A percentile compares a stretch with the other conserved stretches of the same genome.
phyloP scores from a whole-genome alignment of 2,329 filamentous ascomycete genomes.

The Colletotrichum costaricense region DNA sequence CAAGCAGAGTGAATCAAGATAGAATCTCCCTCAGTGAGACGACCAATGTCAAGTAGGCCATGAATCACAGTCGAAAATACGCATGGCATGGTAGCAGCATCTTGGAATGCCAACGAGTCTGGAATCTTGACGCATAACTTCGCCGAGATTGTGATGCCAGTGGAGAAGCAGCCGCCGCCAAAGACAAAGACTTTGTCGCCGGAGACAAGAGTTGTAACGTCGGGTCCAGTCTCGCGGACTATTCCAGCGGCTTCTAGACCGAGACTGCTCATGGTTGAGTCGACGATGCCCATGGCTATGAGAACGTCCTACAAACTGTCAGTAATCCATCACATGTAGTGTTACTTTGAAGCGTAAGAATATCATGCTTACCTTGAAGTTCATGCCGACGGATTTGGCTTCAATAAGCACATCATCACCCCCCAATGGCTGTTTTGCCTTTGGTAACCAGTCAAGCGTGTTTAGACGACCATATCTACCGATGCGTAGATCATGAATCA shows the following conservation, averaged over 20 bases:
- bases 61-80: slow-evolving; percentile 48
- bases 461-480: slow-evolving; percentile 14
- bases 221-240: slow-evolving; percentile 44
- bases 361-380: slow-evolving; percentile 11
- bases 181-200: slow-evolving; percentile 37
- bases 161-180: slow-evolving; percentile 21
- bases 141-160: background rate
- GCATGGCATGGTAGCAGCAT: slow-evolving; percentile 49
- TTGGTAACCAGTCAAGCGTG: slow-evolving; percentile 12
- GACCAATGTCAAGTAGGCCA: slow-evolving; percentile 44
- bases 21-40: slow-evolving; percentile 39
- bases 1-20: slow-evolving; percentile 44
- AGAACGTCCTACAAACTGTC: slow-evolving; percentile 8
- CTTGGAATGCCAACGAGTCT: slow-evolving; percentile 45
- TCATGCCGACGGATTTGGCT: slow-evolving; percentile 18
- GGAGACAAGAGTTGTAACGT: slow-evolving; percentile 41
- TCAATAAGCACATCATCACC: slow-evolving; percentile 16
- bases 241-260: slow-evolving; percentile 46
- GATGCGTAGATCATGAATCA: background rate
- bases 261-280: slow-evolving; percentile 27
- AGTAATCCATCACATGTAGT: background rate
- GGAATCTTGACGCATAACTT: slow-evolving; percentile 46
- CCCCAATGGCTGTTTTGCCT: background rate
- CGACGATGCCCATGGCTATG: slow-evolving; percentile 41
- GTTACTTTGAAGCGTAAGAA: slow-evolving; percentile 43